Evolutionary conservation across 768 basidiomycete species (phyloP).

Genomic region (Boletus reticuloceps): DNA sequence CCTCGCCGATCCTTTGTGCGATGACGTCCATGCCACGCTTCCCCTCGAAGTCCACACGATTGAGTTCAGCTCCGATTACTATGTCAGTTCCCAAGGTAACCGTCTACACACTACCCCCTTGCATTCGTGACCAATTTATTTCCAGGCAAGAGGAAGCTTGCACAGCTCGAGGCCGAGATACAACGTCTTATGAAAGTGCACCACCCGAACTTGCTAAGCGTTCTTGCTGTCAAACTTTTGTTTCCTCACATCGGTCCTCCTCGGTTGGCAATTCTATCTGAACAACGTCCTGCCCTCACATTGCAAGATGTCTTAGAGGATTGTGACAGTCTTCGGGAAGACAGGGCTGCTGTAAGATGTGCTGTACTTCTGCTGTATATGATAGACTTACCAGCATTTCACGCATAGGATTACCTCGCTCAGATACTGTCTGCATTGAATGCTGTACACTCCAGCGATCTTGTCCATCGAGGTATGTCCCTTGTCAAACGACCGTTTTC

Average conservation of each 20-base stretch:
- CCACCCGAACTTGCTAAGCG: constrained; percentile 62
- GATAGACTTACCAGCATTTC: background rate
- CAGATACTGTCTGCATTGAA: constrained; percentile 73
- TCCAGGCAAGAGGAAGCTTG: constrained; percentile 65
- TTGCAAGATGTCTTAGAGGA: constrained; percentile 76
- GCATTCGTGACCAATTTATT: background rate
- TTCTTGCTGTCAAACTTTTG: constrained; percentile 66
- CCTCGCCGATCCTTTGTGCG: constrained; percentile 73
- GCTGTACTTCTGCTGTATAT: background rate
- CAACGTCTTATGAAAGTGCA: constrained; percentile 55
- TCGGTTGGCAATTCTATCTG: constrained; percentile 65
- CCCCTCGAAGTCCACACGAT: constrained; percentile 69
- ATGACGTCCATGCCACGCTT: constrained; percentile 53
- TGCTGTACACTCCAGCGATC: constrained; percentile 57
- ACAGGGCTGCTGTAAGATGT: constrained; percentile 57
- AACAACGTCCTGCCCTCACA: constrained; percentile 64
- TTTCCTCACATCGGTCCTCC: constrained; percentile 50
- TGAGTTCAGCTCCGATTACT: constrained; percentile 67
- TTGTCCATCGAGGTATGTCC: constrained; percentile 66
- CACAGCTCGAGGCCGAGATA: constrained; percentile 63
- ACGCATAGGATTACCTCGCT: constrained; percentile 62
- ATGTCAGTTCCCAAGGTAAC: constrained; percentile 59
- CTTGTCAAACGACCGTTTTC: background rate
- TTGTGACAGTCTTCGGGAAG: constrained; percentile 69
- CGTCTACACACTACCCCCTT: background rate